Conservation (phyloP, 768 basidiomycete genomes). For the Coprinopsis sp. region DNA sequence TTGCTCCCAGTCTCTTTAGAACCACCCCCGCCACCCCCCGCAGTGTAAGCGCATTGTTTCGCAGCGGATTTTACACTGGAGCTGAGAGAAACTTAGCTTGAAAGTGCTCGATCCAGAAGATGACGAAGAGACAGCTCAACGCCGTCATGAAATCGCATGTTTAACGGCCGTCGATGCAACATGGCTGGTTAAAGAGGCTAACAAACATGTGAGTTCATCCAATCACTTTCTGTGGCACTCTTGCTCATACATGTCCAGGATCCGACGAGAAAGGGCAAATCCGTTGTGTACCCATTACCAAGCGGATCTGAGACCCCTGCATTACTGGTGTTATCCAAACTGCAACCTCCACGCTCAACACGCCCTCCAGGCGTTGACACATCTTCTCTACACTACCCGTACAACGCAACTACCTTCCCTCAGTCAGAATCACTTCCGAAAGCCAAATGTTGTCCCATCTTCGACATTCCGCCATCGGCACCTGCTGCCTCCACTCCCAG, state of each 20-base stretch:
- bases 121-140: constrained; percentile 34
- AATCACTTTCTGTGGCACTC: neutral
- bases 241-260: neutral
- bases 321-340: constrained; percentile 26
- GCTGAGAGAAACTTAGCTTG: neutral
- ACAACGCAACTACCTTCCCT: constrained; percentile 19
- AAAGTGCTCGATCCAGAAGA: constrained; percentile 33
- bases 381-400: constrained; percentile 29
- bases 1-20: constrained; percentile 39
- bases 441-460: constrained; percentile 17
- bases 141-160: constrained; percentile 35
- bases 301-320: constrained; percentile 16
- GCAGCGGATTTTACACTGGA: neutral
- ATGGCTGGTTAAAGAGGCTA: constrained; percentile 23
- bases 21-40: constrained; percentile 36
- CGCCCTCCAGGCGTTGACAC: constrained; percentile 35
- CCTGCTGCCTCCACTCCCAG: no score
- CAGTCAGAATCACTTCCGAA: constrained; percentile 8
- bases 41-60: constrained; percentile 25
- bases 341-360: constrained; percentile 31
- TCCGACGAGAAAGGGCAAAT: neutral
- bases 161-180: constrained; percentile 36
- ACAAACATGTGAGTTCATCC: constrained; percentile 15
- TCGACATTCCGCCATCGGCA: constrained; percentile 14
- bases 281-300: constrained; percentile 6